Base-by-base conservation (phyloP, 305 asterid species). In the Petunia hybrid region DNA sequence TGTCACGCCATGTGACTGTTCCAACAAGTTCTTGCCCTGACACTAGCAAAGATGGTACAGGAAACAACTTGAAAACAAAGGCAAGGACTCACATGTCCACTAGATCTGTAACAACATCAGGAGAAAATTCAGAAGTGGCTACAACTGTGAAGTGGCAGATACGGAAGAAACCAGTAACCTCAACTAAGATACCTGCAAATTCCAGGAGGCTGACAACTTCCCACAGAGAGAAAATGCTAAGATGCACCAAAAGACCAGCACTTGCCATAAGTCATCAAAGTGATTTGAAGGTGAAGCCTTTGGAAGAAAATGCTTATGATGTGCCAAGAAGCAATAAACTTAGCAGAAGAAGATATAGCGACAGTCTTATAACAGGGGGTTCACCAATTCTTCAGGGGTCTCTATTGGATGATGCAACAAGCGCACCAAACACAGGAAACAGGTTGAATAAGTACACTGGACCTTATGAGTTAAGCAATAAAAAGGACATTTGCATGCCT, bases 21-120 rank as follows among this genome's bases (percentile, higher is more conserved):
- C 89, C 86, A 0, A 89, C 45, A 14, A 88, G 91, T 69, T 89
- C 97, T 60, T 86, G 90, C 89, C 91, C 86, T 43, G 94, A 90
- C 76, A 10, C 71, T 73, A 88, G 90, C 83, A 92, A 92, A 80
- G 87, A 80, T 48, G 97, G 97, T 2, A 3, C 1, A 8, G 82
- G 45, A 75, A 81, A 31, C 36, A 79, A 80, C 1, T 42, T 22
- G 31, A 42, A 79, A 6, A 55, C 74, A 42, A 65, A 39, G 51
- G 62, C 80, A 14, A 60, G 81, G 80, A 66, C 74, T 31, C 78
- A 80, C 48, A 13, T 69, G 36, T 68, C 79, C 8, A 80, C 63
- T 61, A 78, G 59, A 71, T 78, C 48, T 62, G 36, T 36, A 41
- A 3, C 55, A 6, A 14, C 43, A 39, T 80, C 82, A 43, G 74